A percentile compares a stretch with the other conserved stretches of the same genome.
Evolutionary conservation across 2,329 filamentous ascomycete species (phyloP).

Genomic region (Reticulascus tulasneorum): DNA sequence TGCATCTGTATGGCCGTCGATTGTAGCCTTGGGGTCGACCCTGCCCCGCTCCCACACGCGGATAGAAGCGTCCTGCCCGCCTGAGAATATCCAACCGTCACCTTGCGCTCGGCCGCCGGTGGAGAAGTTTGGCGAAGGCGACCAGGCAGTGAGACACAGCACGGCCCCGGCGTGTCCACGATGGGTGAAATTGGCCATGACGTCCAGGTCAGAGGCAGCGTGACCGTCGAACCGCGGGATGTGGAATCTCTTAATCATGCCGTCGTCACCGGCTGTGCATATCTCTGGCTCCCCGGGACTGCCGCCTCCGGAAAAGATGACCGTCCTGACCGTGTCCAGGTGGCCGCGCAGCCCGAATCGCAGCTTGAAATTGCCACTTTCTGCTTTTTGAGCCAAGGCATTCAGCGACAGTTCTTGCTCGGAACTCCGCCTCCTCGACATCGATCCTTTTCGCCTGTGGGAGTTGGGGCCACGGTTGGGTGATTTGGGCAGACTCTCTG

Average conservation of each 20-base stretch:
- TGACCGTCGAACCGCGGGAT: conserved; percentile 74
- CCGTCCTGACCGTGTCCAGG: conserved; percentile 86
- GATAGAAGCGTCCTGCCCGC: conserved; percentile 88
- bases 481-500: conserved; percentile 77
- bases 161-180: conserved; percentile 90
- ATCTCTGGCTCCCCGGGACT: conserved; percentile 95
- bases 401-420: conserved; percentile 61
- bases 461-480: conserved; percentile 65
- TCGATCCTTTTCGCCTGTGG: conserved; percentile 77
- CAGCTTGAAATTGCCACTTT: conserved; percentile 81
- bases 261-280: conserved; percentile 92
- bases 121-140: conserved; percentile 80
- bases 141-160: conserved; percentile 81
- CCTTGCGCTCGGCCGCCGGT: conserved; percentile 83
- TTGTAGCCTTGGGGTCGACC: conserved; percentile 89
- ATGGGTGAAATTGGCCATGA: conserved; percentile 91
- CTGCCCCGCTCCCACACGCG: conserved; percentile 93
- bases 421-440: conserved; percentile 65
- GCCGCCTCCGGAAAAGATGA: conserved; percentile 95
- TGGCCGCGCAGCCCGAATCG: conserved; percentile 89
- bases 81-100: conserved; percentile 98
- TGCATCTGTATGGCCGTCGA: conserved; percentile 92
- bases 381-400: conserved; percentile 51
- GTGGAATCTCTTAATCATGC: conserved; percentile 94
- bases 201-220: conserved; percentile 76